Percentiles rank a stretch among this genome's conserved stretches.
phyloP scores from a whole-genome alignment of 768 basidiomycete genomes.

The Tricholomella constricta region DNA sequence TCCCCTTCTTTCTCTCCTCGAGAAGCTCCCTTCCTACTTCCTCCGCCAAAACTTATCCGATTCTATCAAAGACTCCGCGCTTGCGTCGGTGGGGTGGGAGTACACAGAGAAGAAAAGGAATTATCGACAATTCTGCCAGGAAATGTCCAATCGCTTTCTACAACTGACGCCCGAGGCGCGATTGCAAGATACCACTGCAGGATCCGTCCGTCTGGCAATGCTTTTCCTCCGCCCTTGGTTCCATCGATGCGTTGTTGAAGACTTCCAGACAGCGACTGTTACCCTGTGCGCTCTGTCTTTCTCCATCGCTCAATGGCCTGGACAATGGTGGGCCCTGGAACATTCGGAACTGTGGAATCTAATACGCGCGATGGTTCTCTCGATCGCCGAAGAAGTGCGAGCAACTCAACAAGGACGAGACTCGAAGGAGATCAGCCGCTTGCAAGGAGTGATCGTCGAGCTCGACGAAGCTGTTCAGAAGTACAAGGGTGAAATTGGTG shows the following conservation, averaged over 20 bases:
- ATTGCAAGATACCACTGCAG: conserved; percentile 65
- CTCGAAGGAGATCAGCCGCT: conserved; percentile 44
- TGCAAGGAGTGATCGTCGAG: conserved; percentile 52
- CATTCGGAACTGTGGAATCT: conserved; percentile 63
- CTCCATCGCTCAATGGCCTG: conserved; percentile 65
- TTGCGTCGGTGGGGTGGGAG: conserved; percentile 50
- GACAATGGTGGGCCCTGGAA: conserved; percentile 66
- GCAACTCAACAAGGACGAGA: conserved; percentile 37
- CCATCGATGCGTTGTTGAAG: conserved; percentile 45
- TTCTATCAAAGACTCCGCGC: conserved; percentile 29
- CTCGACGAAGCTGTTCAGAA: conserved; percentile 47
- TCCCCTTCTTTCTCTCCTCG: conserved; percentile 63
- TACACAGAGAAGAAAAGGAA: conserved; percentile 58
- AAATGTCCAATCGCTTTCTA: conserved; percentile 65
- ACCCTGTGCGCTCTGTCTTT: conserved; percentile 45
- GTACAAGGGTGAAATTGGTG: conserved; percentile 31
- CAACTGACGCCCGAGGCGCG: conserved; percentile 55
- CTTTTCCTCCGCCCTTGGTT: conserved; percentile 74
- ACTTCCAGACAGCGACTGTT: conserved; percentile 35
- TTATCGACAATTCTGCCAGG: conserved; percentile 72
- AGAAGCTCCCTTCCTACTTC: conserved; percentile 76
- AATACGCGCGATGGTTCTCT: conserved; percentile 57
- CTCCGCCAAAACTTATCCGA: conserved; percentile 31
- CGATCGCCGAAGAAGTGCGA: conserved; percentile 67
- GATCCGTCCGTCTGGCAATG: conserved; percentile 67